Base-by-base conservation (phyloP, 139 green algal genomes). In the Desmodesmus armatus region DNA sequence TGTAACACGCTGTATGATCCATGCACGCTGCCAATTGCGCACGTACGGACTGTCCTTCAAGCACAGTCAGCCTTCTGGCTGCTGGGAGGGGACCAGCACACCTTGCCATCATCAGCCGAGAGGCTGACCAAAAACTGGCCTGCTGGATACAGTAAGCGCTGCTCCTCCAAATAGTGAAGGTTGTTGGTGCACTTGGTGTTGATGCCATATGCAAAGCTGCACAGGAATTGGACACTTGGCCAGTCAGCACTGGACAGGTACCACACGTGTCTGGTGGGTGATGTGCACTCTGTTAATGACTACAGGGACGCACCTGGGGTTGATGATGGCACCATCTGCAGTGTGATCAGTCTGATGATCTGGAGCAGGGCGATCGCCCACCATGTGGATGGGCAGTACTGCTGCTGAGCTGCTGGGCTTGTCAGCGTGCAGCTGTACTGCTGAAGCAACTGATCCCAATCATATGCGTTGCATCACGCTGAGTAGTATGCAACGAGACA, bases 131-230 rank as follows among this genome's bases (percentile, higher is more conserved):
- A 84, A 41, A 67, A 76, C 60, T 75, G 58, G 0, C 80, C 80
- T 5, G 80, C 69, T n/a, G 70, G 31, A 23, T 58, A 79, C 37
- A 80, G 39, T 11, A 86, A 35, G 3, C 71, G 70, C 43, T 58
- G 51, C 37, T 69, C 80, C 51, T 86, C 80, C 67, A 86, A 53
- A 27, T 86, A 69, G 47, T 31, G 51, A 27, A 80, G 15, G 49
- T 70, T 80, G 80, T 53, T 69, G 13, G 33, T 23, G n/a, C 62
- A 37, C 9, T 27, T 39, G 72, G 67, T 51, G 6, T 69, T 33
- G 9, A 80, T 80, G 17, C 80, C 80, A 74, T 74, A 86, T 2
- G 67, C 49, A 70, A 81, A 86, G 44, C 80, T 86, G 80, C 53
- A 73, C 29, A 25, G 9, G 29, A 17, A 58, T n/a, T n/a, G n/a